Evolutionary conservation across 2,329 filamentous ascomycete species (phyloP).

Genomic region (Penicillium sp.): DNA sequence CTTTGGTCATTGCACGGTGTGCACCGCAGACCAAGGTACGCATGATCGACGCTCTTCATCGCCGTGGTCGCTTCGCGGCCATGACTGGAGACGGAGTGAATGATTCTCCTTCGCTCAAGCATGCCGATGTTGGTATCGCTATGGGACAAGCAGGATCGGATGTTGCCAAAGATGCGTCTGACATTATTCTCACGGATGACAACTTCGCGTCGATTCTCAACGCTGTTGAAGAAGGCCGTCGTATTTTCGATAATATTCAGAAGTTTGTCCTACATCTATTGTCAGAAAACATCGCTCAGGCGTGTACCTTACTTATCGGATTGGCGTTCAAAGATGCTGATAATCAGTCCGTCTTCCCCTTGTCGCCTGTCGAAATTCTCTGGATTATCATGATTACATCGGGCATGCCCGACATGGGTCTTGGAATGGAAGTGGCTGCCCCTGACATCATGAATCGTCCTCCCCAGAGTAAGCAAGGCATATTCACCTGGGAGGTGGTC

Average conservation of each 20-base stretch:
- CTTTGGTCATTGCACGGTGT: conserved; percentile 53
- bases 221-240: too few species aligned
- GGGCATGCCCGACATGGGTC: conserved; percentile 78
- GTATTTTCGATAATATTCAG: too few species aligned
- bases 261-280: too few species aligned
- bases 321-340: too few species aligned
- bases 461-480: conserved; percentile 66
- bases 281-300: too few species aligned
- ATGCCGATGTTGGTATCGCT: too few species aligned
- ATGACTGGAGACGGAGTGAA: conserved; percentile 89
- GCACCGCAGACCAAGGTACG: conserved; percentile 65
- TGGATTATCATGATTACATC: conserved; percentile 93
- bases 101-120: conserved; percentile 56
- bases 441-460: conserved; percentile 74
- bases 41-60: conserved; percentile 65
- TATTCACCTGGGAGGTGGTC: conserved; percentile 73
- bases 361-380: conserved; percentile 74
- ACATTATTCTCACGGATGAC: too few species aligned
- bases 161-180: too few species aligned
- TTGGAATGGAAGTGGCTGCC: conserved; percentile 72
- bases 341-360: too few species aligned
- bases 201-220: too few species aligned
- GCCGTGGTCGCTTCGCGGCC: conserved; percentile 65
- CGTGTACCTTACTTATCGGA: too few species aligned
- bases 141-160: too few species aligned